Percentiles rank a stretch among this genome's conserved stretches.
Conservation (phyloP, 805 yeast genomes). For the Metschnikowia shivogae region DNA sequence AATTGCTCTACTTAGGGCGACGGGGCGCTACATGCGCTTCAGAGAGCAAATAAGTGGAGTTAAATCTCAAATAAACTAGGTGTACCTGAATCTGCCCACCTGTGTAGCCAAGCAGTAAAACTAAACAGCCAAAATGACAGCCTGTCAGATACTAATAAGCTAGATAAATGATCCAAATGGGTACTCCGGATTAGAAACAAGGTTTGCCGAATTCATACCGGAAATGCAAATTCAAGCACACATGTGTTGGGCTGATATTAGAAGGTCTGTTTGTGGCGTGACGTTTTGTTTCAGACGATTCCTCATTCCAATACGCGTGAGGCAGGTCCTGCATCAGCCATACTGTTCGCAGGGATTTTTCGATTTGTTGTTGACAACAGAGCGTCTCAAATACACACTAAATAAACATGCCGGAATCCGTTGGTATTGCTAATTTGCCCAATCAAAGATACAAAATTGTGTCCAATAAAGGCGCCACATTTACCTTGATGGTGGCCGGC, state of each 20-base stretch:
- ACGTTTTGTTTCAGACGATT: not conserved
- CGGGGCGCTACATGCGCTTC: not conserved
- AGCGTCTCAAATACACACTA: not conserved
- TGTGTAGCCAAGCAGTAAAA: not conserved
- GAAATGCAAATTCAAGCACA: too few relatives aligned
- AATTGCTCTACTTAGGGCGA: not conserved
- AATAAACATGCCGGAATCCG: constrained; percentile 46
- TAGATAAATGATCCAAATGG: too few relatives aligned
- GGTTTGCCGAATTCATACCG: too few relatives aligned
- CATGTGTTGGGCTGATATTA: too few relatives aligned
- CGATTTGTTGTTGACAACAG: constrained; percentile 5
- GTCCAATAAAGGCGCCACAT: constrained; percentile 68
- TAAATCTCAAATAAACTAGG: constrained; percentile 2
- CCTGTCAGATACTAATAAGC: too few relatives aligned
- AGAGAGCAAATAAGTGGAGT: not conserved
- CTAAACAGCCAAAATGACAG: too few relatives aligned
- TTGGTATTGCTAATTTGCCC: constrained; percentile 70
- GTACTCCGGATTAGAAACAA: too few relatives aligned
- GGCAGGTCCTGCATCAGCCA: constrained; percentile 5
- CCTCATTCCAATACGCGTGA: not conserved
- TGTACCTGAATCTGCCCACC: constrained; percentile 1
- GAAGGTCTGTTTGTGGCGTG: not conserved
- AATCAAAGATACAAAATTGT: constrained; percentile 76
- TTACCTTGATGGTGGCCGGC: constrained; percentile 84
- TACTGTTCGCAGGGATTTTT: constrained; percentile 4